A percentile compares a stretch with the other conserved stretches of the same genome.
phyloP scores from a whole-genome alignment of 108 stramenopile genomes.

The Nitzschia inconspicua region DNA sequence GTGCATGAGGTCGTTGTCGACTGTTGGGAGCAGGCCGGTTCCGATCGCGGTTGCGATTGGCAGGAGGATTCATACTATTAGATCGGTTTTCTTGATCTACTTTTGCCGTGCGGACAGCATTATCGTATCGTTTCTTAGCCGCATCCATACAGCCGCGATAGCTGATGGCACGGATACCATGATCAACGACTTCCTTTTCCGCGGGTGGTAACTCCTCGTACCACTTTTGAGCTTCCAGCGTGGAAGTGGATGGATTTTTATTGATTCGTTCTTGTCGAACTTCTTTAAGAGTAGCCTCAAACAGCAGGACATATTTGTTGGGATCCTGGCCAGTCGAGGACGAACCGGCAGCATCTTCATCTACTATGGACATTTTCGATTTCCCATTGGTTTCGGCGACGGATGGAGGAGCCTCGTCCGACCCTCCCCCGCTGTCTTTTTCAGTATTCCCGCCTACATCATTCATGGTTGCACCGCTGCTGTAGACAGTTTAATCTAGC shows the following conservation, averaged over 20 bases:
- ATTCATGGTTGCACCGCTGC: no score
- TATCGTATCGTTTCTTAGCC: constrained; percentile 55
- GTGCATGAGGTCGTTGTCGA: neutral
- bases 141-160: constrained; percentile 71
- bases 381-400: no score
- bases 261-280: neutral
- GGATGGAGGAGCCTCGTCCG: no score
- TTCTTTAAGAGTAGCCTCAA: neutral
- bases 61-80: neutral
- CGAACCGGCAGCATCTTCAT: no score
- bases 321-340: no score
- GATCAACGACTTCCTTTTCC: constrained; percentile 47
- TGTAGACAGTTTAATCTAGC: no score
- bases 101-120: constrained; percentile 43
- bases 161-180: constrained; percentile 54
- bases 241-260: neutral
- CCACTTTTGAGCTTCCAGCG: constrained; percentile 30
- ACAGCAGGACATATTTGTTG: no score
- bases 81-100: constrained; percentile 1
- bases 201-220: constrained; percentile 28
- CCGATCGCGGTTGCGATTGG: neutral
- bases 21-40: constrained; percentile 4
- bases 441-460: no score
- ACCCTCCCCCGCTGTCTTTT: no score
- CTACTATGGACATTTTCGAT: no score